Base-by-base conservation (phyloP, 306 rosid genomes). In the Malus fusca region DNA sequence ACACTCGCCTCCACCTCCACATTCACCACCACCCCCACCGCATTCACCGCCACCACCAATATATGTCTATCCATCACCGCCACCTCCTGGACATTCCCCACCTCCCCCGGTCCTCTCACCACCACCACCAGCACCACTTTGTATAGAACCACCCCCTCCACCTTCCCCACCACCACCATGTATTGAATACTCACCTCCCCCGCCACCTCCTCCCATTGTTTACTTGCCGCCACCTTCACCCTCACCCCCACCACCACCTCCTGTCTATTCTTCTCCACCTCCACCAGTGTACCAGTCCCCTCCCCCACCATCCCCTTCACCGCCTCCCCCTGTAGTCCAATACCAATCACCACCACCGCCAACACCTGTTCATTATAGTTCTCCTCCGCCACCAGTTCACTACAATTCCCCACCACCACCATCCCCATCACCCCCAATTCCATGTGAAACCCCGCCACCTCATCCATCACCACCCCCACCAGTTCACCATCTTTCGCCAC, bases 121-220 rank as follows among this genome's bases (percentile, higher is more conserved):
- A 0, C 92, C 91, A 4, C 94, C 91, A 4, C 85, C 94, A 2
- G 80, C 91, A 1, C 80, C 85, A n/a, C 95, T 90, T 8, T 90
- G 94, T 83, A 82, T 88, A 77, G 95, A 85, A 61, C 88, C 82
- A 18, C 91, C 96, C 8, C 88, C 91, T 19, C 91, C 91, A 21
- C 87, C 94, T 3, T 85, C 97, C 4, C 86, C 95, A 2, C 90
- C 97, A 21, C 91, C 90, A 25, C 96, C 92, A 1, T 90, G 92
- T 72, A 79, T 69, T 55, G 92, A 88, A 60, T 74, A 78, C 23
- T 52, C 96, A 0, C 91, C 97, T 14, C 83, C 89, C 0, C 86
- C 84, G 3, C 88, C 90, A 0, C 88, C 90, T 0, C 82, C 84
- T 33, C 81, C 85, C 31, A 75, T 88, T 1, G 74, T 79, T 55